Base-by-base conservation (phyloP, 2,329 filamentous ascomycete genomes). In the Fusarium coicis region DNA sequence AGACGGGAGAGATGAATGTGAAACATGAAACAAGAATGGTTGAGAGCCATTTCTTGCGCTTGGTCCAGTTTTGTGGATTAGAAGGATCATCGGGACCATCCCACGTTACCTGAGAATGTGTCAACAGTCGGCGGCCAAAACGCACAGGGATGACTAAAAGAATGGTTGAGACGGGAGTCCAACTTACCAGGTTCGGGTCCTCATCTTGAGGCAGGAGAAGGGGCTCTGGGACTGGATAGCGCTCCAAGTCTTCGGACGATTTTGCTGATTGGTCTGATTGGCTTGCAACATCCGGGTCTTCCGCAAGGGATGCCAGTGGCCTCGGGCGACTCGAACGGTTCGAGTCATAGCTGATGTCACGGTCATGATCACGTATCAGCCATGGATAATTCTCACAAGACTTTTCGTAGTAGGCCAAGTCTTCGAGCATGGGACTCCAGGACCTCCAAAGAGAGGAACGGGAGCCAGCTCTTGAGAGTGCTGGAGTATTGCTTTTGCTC, bases 1-100 rank as follows among this genome's bases (percentile, higher is more conserved):
- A 85, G 3, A 90, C 84, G 0, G 88, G 87, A 0, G 87, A 89
- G 59, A 90, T 87, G 74, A 90, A 88, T 7, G 87, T 88, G 66
- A 82, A 83, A 62, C 75, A 79, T 1, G 81, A 84, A 26, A 81
- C 82, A 39, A 79, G 77, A 21, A 82, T 70, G 7, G 81, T 83
- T 6, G 80, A 77, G 1, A 75, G 74, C 81, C 81, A 83, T 66
- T 82, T 83, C 68, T 78, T 77, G 40, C 68, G 44, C 21, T 69
- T 75, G 4, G 72, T 74, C 87, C 88, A 90, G 74, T 90, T 89
- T 54, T 79, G 75, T 4, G 83, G 83, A 62, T 84, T 83, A 7
- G 55, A 66, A 5, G 81, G 81, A 62, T 84, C 83, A 23, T 87
- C 79, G 7, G 83, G 80, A 0, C 85, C 84, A 57, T 84, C 80